A percentile compares a stretch with the other conserved stretches of the same genome.
These are phyloP conservation scores for Ascoidea tarda DNA, from an alignment of 805 yeast species.

Conservation along the genomic window DNA sequence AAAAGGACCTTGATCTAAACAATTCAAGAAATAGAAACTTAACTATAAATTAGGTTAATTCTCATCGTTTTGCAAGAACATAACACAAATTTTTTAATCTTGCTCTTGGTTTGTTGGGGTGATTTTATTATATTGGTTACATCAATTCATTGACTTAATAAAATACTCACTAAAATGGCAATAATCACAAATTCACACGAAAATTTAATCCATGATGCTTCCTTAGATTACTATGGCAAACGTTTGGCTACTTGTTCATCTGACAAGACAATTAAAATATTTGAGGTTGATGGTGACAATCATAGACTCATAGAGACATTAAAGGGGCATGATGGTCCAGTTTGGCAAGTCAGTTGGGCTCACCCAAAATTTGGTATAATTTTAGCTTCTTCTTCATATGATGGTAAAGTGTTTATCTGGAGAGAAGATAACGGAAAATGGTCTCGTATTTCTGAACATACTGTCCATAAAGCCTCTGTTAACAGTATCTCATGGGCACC, in stretches of 20 bases:
- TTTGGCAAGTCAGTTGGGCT: constrained; percentile 98
- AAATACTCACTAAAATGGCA: background rate
- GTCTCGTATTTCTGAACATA: constrained; percentile 77
- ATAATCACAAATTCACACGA: background rate
- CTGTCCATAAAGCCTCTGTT: constrained; percentile 85
- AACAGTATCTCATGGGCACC: constrained; percentile 97
- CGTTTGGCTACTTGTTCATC: constrained; percentile 93
- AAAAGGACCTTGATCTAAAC: no score
- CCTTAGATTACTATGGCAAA: constrained; percentile 91
- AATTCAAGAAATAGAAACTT: no score
- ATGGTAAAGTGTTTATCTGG: constrained; percentile 92
- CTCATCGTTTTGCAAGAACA: no score
- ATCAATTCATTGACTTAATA: no score
- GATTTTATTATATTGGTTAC: no score
- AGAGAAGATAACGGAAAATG: constrained; percentile 83
- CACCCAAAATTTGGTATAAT: constrained; percentile 96
- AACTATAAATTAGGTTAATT: no score
- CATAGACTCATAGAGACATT: constrained; percentile 76
- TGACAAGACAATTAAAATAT: constrained; percentile 89
- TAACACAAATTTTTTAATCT: no score
- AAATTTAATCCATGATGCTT: constrained; percentile 63
- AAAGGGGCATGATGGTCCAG: constrained; percentile 94
- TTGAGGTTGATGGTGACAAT: constrained; percentile 77
- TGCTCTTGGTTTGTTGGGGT: no score
- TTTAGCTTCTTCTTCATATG: constrained; percentile 88